Evolutionary conservation across 1,284 basidiomycete species (phyloP).

Genomic region (Golubevia pallescens): DNA sequence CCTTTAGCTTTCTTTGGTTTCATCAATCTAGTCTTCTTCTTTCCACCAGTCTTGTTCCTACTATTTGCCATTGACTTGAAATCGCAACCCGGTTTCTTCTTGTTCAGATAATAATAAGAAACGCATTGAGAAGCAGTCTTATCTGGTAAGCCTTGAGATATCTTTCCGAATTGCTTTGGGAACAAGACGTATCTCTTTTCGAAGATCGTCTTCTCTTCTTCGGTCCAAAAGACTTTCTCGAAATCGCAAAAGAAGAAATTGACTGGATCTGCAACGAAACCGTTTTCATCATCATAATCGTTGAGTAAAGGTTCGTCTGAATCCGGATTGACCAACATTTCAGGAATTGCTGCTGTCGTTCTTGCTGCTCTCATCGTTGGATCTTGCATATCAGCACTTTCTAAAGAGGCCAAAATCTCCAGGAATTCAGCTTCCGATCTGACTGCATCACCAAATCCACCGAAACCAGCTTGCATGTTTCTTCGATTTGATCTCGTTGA

Average conservation of each 20-base stretch:
- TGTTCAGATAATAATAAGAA: slow-evolving; percentile 91
- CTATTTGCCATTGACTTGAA: slow-evolving; percentile 53
- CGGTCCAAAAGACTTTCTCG: slow-evolving; percentile 73
- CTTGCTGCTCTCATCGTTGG: slow-evolving; percentile 82
- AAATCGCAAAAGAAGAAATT: slow-evolving; percentile 69
- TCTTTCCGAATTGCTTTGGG: slow-evolving; percentile 91
- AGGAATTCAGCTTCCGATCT: slow-evolving; percentile 96
- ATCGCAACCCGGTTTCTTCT: slow-evolving; percentile 70
- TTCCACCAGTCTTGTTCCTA: slow-evolving; percentile 57
- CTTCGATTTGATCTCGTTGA: no score
- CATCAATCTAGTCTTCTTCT: slow-evolving; percentile 44
- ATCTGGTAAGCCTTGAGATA: slow-evolving; percentile 79
- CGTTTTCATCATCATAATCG: slow-evolving; percentile 81
- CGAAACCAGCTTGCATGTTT: no score
- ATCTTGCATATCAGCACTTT: slow-evolving; percentile 89
- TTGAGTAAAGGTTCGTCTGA: slow-evolving; percentile 69
- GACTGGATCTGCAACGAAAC: slow-evolving; percentile 77
- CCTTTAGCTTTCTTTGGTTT: slow-evolving; percentile 63
- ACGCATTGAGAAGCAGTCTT: slow-evolving; percentile 90
- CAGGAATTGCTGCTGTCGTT: slow-evolving; percentile 88
- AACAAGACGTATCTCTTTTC: slow-evolving; percentile 79
- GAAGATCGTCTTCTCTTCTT: slow-evolving; percentile 81
- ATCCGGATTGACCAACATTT: slow-evolving; percentile 80
- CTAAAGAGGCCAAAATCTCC: slow-evolving; percentile 89
- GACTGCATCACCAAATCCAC: slow-evolving; percentile 84